Base-by-base conservation (phyloP, 202 grass and related monocot species). In the Tripidium arundinaceum region DNA sequence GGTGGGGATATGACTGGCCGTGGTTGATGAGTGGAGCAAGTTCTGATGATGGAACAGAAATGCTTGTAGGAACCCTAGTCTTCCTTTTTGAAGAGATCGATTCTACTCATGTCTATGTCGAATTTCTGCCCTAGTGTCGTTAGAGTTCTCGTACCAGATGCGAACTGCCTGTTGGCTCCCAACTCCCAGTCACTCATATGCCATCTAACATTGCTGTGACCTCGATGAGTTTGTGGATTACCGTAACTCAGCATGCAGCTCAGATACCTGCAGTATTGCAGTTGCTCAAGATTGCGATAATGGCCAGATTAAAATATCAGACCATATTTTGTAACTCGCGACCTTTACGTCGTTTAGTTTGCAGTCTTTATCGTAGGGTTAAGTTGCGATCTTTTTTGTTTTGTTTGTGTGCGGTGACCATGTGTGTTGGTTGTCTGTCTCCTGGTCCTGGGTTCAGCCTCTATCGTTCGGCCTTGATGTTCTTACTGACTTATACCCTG, bases 1-100 rank as follows among this genome's bases (percentile, higher is more conserved):
- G 27, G 82, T n/a, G 10, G 21, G 31, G 67, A 26, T 68, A 59
- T 81, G 79, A 12, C 68, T 37, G 12, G n/a, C 40, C 72, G 79
- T 66, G 19, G 21, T 18, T 72, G 79, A 82, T 50, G 55, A 64
- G 55, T 46, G 79, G 67, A 63, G 79, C 55, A 47, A 72, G n/a
- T 64, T 39, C 41, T 73, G 79, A 81, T 65, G 58, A 37, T 19
- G 22, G 77, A 19, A 72, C 13, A 64, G n/a, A 64, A n/a, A 73
- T 46, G 41, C 15, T 36, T 62, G 39, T 7, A 62, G 57, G 39
- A 22, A 24, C 4, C 65, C 10, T 41, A 57, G 64, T 58, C 27
- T 66, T 39, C 29, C 25, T 25, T 15, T 10, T 14, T 68, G 62
- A 66, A 66, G 43, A 24, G 55, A 19, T 34, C 6, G 12, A 71